A percentile compares a stretch with the other conserved stretches of the same genome.
Evolutionary conservation across 805 yeast genomes (phyloP).

Genomic region (Wickerhamiella bombiphila): DNA sequence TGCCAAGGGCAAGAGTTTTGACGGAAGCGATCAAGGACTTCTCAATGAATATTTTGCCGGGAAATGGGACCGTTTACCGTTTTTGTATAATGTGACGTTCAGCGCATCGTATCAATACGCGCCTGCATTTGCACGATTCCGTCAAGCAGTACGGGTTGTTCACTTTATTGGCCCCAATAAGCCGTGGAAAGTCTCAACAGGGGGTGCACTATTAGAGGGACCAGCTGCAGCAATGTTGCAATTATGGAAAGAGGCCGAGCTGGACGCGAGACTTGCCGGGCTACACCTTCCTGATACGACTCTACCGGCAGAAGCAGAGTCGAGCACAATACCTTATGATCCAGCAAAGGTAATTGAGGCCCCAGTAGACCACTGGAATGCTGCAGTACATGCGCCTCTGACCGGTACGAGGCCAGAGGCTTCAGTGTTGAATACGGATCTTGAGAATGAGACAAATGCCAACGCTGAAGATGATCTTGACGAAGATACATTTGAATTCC

Average conservation of each 20-base stretch:
- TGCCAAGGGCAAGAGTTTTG: slow-evolving; percentile 36
- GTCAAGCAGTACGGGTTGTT: slow-evolving; percentile 26
- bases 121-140: slow-evolving; percentile 52
- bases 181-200: slow-evolving; percentile 23
- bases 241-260: slow-evolving; percentile 6
- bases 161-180: slow-evolving; percentile 28
- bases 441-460: slow-evolving; percentile 3
- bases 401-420: slow-evolving; percentile 10
- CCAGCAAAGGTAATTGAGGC: slow-evolving; percentile 9
- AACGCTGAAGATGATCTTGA: not conserved
- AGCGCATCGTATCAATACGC: slow-evolving; percentile 45
- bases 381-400: slow-evolving; percentile 15
- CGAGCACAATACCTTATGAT: slow-evolving; percentile 2
- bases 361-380: slow-evolving; percentile 17
- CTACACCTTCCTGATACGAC: not conserved
- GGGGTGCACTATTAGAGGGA: no score
- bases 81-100: slow-evolving; percentile 69
- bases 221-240: slow-evolving; percentile 1
- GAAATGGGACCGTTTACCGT: slow-evolving; percentile 63
- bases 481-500: slow-evolving; percentile 10
- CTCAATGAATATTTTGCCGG: slow-evolving; percentile 53
- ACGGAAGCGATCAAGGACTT: slow-evolving; percentile 89
- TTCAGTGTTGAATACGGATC: slow-evolving; percentile 1
- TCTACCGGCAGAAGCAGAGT: slow-evolving; percentile 2
- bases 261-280: not conserved